These are phyloP conservation scores for Euphrasia arctica DNA, from an alignment of 305 asterid genomes.

Conservation along the genomic window DNA sequence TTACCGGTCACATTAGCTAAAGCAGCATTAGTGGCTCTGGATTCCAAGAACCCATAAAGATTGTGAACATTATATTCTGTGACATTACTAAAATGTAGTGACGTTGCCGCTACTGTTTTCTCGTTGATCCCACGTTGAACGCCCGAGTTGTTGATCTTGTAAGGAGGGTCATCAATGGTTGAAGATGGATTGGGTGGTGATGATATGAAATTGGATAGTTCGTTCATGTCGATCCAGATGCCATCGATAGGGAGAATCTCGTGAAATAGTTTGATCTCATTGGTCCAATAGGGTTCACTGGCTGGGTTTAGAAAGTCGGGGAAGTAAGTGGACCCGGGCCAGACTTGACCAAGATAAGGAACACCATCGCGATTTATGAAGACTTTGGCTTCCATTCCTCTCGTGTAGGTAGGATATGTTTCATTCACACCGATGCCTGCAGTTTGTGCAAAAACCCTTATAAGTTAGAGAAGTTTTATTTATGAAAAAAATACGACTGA, in stretches of 20 bases:
- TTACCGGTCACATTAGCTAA: constrained; percentile 50
- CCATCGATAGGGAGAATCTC: constrained; percentile 68
- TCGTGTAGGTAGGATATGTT: constrained; percentile 54
- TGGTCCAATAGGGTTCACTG: constrained; percentile 48
- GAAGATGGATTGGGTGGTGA: constrained; percentile 46
- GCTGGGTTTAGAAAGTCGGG: constrained; percentile 81
- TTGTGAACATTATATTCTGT: constrained; percentile 75
- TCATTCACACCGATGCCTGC: constrained; percentile 64
- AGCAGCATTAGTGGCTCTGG: constrained; percentile 62
- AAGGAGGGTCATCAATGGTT: constrained; percentile 58
- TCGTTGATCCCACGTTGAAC: constrained; percentile 34
- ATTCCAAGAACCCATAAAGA: constrained; percentile 71
- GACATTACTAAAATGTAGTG: constrained; percentile 54
- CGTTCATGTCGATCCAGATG: constrained; percentile 97
- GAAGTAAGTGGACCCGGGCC: constrained; percentile 80
- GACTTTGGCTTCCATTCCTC: constrained; percentile 72
- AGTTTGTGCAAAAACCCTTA: constrained; percentile 11
- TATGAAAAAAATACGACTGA: neutral
- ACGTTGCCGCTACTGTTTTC: constrained; percentile 56
- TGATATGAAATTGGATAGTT: constrained; percentile 61
- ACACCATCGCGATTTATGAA: constrained; percentile 63
- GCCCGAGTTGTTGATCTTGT: constrained; percentile 58
- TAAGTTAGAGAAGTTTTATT: neutral
- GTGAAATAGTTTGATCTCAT: constrained; percentile 60
- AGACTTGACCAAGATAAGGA: constrained; percentile 76